phyloP scores from a whole-genome alignment of 208 protist genomes.

The Acanthamoeba castellanii region DNA sequence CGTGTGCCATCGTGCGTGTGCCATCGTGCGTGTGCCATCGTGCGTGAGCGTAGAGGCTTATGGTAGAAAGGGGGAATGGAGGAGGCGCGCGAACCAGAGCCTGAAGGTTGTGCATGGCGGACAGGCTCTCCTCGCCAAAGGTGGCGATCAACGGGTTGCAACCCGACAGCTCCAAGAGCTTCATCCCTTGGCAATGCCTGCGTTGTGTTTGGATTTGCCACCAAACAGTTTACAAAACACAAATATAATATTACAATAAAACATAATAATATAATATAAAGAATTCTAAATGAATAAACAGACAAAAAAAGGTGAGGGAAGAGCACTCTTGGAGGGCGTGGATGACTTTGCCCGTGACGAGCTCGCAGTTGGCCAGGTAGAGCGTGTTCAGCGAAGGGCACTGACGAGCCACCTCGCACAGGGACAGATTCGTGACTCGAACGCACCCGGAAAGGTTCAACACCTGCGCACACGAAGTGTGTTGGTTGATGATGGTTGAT shows the following conservation, averaged over 20 bases:
- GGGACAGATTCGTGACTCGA: not conserved
- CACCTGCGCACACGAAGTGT: not conserved
- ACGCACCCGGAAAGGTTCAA: conserved; percentile 16
- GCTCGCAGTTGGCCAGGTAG: conserved; percentile 25
- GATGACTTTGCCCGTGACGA: not conserved
- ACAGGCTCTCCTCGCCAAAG: not conserved
- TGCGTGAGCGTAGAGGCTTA: not conserved
- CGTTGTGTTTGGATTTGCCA: not conserved
- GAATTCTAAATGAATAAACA: not conserved
- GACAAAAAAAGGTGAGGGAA: not conserved
- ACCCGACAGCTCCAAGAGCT: conserved; percentile 12
- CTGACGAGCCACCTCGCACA: conserved; percentile 1
- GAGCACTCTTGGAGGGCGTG: not conserved
- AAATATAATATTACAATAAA: not conserved
- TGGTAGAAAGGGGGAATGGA: not conserved
- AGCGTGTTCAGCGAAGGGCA: conserved; percentile 18
- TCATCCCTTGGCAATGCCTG: not conserved
- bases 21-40: too few relatives aligned
- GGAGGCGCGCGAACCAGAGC: not conserved
- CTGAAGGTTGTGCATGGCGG: not conserved
- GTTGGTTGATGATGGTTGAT: not conserved
- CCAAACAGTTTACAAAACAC: not conserved
- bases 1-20: not conserved
- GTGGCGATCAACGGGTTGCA: conserved; percentile 2
- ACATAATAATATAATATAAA: not conserved